Percentiles rank a stretch among this genome's conserved stretches.
Conservation (phyloP, 148 eudicot species). For the Talinum fruticosum region DNA sequence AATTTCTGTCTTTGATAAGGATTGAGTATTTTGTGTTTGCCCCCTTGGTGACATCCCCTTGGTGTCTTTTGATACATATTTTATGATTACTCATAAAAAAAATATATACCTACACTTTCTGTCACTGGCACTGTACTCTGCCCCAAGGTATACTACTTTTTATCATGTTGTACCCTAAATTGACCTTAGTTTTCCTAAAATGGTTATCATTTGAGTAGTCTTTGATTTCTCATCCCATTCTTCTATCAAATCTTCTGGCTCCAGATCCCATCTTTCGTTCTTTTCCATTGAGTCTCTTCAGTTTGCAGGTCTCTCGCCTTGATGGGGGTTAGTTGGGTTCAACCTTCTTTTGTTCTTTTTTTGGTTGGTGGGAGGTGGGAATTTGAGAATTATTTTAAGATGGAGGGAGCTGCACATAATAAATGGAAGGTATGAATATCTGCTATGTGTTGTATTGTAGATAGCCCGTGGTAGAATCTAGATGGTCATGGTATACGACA, state of each 20-base stretch:
- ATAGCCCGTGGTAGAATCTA: not conserved
- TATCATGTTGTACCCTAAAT: not conserved
- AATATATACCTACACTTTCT: too few species aligned
- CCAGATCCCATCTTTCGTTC: not conserved
- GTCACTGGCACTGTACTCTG: not conserved
- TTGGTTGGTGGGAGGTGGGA: not conserved
- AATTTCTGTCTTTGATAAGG: too few species aligned
- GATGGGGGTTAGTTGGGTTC: too few species aligned
- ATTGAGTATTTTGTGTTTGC: too few species aligned
- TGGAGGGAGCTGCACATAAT: not conserved
- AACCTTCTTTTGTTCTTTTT: too few species aligned
- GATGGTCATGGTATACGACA: too few species aligned
- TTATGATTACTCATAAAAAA: too few species aligned
- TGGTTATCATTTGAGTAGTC: not conserved
- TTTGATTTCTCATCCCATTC: not conserved
- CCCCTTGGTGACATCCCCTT: too few species aligned
- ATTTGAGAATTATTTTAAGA: not conserved
- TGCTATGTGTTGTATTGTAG: not conserved
- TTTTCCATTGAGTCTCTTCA: not conserved
- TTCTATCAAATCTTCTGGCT: not conserved
- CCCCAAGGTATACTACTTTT: not conserved
- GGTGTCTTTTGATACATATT: too few species aligned
- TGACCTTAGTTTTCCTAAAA: not conserved
- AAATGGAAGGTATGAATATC: not conserved
- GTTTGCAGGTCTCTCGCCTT: too few species aligned